These are phyloP conservation scores for Coniella vitis DNA, from an alignment of 2,329 filamentous ascomycete species.

Conservation along the genomic window DNA sequence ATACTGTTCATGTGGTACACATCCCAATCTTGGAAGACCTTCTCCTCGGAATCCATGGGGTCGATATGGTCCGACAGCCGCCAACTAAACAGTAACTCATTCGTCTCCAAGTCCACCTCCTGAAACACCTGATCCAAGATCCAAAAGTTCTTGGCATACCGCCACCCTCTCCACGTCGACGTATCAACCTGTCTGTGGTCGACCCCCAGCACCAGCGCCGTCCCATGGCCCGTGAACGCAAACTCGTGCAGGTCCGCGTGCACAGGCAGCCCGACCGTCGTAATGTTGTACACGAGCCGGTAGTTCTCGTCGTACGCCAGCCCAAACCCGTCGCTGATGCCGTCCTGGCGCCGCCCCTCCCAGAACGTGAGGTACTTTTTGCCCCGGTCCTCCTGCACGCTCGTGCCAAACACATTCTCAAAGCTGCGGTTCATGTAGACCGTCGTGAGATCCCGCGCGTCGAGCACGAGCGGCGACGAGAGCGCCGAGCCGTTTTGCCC, in stretches of 20 bases:
- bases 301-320: conserved; percentile 18
- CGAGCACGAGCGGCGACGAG: conserved; percentile 18
- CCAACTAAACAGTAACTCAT: conserved; percentile 44
- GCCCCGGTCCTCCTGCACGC: conserved; percentile 18
- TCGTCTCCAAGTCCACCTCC: conserved; percentile 45
- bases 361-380: conserved; percentile 20
- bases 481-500: conserved; percentile 9
- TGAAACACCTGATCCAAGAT: conserved; percentile 30
- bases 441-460: conserved; percentile 17
- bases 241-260: conserved; percentile 29
- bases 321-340: conserved; percentile 17
- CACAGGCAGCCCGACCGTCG: conserved; percentile 10
- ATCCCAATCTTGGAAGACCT: conserved; percentile 35
- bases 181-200: conserved; percentile 21
- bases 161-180: conserved; percentile 19
- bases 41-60: conserved; percentile 10
- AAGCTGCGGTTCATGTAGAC: conserved; percentile 19
- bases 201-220: conserved; percentile 33
- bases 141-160: neutral
- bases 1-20: conserved; percentile 52
- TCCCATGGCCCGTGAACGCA: conserved; percentile 31
- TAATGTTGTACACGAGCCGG: conserved; percentile 16
- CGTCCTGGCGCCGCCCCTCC: conserved; percentile 16
- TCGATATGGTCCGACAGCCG: conserved; percentile 25
- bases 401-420: conserved; percentile 18